These are phyloP conservation scores for Heliamphora pulchella DNA, from an alignment of 179 eudicot genomes.

Conservation along the genomic window DNA sequence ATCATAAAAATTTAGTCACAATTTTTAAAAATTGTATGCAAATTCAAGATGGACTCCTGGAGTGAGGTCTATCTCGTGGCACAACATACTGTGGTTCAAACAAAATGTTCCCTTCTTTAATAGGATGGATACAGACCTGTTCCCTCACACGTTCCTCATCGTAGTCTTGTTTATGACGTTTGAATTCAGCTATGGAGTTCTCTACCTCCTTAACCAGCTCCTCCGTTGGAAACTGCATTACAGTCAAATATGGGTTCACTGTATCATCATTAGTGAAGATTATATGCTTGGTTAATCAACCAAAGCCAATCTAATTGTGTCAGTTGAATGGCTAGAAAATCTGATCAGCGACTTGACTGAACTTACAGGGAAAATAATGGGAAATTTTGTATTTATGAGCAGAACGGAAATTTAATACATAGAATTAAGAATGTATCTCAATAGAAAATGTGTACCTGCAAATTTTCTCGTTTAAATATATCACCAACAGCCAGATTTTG, in stretches of 20 bases:
- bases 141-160: slow-evolving; percentile 72
- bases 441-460: slow-evolving; percentile 45
- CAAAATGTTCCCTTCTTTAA: neutral
- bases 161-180: slow-evolving; percentile 68
- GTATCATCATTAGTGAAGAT: neutral
- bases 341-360: neutral
- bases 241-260: neutral
- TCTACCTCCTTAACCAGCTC: slow-evolving; percentile 81
- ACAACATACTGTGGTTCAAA: too few relatives aligned
- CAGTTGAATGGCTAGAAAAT: neutral
- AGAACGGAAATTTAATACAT: too few relatives aligned
- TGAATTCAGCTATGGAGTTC: slow-evolving; percentile 75
- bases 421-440: neutral
- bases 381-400: neutral
- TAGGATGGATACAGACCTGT: slow-evolving; percentile 47
- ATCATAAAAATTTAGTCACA: too few relatives aligned
- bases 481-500: slow-evolving; percentile 92
- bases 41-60: too few relatives aligned
- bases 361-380: neutral
- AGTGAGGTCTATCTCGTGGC: too few relatives aligned
- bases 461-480: slow-evolving; percentile 75
- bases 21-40: too few relatives aligned
- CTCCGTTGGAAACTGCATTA: slow-evolving; percentile 63
- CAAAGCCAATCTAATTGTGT: neutral
- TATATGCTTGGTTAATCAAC: neutral